phyloP scores from a whole-genome alignment of 2,329 filamentous ascomycete species.

The Cucurbitaria berberidis region DNA sequence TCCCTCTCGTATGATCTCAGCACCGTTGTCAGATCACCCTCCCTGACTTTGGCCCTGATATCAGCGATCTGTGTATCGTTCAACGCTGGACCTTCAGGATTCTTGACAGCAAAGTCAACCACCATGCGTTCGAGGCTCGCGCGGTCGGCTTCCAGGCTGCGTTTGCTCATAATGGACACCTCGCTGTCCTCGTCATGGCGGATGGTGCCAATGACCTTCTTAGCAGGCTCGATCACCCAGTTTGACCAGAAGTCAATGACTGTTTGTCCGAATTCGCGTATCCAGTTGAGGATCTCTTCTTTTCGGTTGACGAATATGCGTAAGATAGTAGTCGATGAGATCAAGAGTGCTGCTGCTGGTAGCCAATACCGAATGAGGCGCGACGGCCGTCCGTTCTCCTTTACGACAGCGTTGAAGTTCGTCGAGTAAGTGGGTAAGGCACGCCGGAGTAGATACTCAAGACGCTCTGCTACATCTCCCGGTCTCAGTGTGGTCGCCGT shows the following conservation, averaged over 20 bases:
- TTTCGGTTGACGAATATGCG: conserved; percentile 75
- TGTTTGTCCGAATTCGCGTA: conserved; percentile 78
- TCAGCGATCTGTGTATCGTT: conserved; percentile 73
- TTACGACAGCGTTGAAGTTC: conserved; percentile 62
- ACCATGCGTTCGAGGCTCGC: conserved; percentile 97
- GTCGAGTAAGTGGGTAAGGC: conserved; percentile 71
- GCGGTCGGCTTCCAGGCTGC: conserved; percentile 86
- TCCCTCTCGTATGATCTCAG: conserved; percentile 91
- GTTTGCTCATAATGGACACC: conserved; percentile 94
- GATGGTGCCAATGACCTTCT: conserved; percentile 87
- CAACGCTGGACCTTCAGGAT: conserved; percentile 69
- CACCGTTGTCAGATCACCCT: conserved; percentile 92
- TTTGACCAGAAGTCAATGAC: conserved; percentile 91
- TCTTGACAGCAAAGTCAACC: conserved; percentile 89
- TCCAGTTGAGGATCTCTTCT: conserved; percentile 80
- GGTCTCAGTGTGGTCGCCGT: conserved; percentile 46
- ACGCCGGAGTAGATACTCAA: conserved; percentile 71
- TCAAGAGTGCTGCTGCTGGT: conserved; percentile 70
- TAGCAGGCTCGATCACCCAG: conserved; percentile 87
- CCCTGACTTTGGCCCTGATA: conserved; percentile 79
- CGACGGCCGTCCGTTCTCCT: conserved; percentile 76
- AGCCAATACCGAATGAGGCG: conserved; percentile 86
- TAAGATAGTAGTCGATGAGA: conserved; percentile 84
- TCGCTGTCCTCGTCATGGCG: conserved; percentile 91
- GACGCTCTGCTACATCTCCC: conserved; percentile 67